Percentiles rank a stretch among this genome's conserved stretches.
These are phyloP conservation scores for Pulveroboletus sp. DNA, from an alignment of 768 basidiomycete genomes.

Conservation along the genomic window DNA sequence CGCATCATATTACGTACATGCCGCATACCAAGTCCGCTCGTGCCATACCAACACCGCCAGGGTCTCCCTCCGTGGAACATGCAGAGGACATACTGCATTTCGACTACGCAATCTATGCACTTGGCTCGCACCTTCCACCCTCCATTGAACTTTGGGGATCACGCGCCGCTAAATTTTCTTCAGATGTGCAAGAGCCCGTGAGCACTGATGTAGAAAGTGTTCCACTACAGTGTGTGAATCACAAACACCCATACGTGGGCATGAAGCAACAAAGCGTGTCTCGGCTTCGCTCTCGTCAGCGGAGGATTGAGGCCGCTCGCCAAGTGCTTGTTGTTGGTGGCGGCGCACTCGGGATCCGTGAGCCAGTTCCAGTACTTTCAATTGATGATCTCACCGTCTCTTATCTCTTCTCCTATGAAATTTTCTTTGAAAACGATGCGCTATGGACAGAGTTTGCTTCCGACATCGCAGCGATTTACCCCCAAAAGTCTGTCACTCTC, in stretches of 20 bases:
- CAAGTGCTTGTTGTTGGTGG: slow-evolving; percentile 66
- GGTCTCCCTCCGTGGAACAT: not conserved
- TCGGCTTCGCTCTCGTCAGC: slow-evolving; percentile 51
- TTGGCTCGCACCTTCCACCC: slow-evolving; percentile 52
- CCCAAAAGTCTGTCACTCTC: slow-evolving; percentile 49
- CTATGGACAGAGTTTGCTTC: slow-evolving; percentile 50
- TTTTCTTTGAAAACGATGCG: not conserved
- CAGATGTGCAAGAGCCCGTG: not conserved
- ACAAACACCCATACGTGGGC: slow-evolving; percentile 31
- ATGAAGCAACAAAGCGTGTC: slow-evolving; percentile 45
- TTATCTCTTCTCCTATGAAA: not conserved
- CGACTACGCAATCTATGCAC: slow-evolving; percentile 57
- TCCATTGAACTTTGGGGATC: slow-evolving; percentile 53
- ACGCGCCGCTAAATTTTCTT: not conserved
- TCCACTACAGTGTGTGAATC: not conserved
- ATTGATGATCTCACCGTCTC: not conserved
- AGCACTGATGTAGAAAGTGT: not conserved
- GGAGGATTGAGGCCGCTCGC: slow-evolving; percentile 39
- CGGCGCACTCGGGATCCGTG: slow-evolving; percentile 70
- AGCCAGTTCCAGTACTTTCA: slow-evolving; percentile 19
- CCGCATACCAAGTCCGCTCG: not conserved
- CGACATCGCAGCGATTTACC: slow-evolving; percentile 54
- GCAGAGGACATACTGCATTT: slow-evolving; percentile 35
- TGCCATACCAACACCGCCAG: not conserved
- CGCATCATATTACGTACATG: slow-evolving; percentile 34